Conservation (phyloP, 495 filamentous ascomycete species). For the Lasiosphaeria miniovina region DNA sequence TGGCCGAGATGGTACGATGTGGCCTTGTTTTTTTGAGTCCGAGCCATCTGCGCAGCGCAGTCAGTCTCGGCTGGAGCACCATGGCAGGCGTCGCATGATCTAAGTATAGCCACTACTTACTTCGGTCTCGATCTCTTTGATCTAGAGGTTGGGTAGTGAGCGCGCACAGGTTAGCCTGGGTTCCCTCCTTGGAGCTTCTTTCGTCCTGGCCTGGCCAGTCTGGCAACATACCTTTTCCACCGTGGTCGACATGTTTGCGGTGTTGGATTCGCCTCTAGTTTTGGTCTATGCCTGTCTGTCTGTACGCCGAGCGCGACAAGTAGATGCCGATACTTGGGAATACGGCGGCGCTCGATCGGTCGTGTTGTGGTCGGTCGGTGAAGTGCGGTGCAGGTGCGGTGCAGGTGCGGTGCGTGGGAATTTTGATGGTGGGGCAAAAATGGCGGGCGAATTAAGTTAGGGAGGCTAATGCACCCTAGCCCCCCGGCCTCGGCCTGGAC, state of each 20-base stretch:
- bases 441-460: constrained; percentile 3
- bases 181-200: neutral
- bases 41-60: constrained; percentile 66
- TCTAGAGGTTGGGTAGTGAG: constrained; percentile 51
- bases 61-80: constrained; percentile 13
- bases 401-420: constrained; percentile 17
- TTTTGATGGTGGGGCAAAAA: constrained; percentile 39
- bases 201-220: neutral
- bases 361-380: constrained; percentile 6
- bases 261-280: constrained; percentile 11
- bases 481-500: constrained; percentile 5
- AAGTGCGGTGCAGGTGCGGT: neutral
- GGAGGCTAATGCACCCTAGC: neutral
- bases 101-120: constrained; percentile 40
- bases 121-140: constrained; percentile 96
- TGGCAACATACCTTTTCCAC: constrained; percentile 76
- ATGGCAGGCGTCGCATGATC: neutral
- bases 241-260: constrained; percentile 82
- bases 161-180: constrained; percentile 14
- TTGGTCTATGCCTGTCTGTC: constrained; percentile 1
- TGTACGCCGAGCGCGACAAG: neutral
- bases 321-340: neutral
- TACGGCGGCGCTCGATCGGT: constrained; percentile 6
- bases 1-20: constrained; percentile 87
- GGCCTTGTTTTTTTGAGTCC: constrained; percentile 97